Base-by-base conservation (phyloP, 2,329 filamentous ascomycete genomes). In the Cercospora sp. region DNA sequence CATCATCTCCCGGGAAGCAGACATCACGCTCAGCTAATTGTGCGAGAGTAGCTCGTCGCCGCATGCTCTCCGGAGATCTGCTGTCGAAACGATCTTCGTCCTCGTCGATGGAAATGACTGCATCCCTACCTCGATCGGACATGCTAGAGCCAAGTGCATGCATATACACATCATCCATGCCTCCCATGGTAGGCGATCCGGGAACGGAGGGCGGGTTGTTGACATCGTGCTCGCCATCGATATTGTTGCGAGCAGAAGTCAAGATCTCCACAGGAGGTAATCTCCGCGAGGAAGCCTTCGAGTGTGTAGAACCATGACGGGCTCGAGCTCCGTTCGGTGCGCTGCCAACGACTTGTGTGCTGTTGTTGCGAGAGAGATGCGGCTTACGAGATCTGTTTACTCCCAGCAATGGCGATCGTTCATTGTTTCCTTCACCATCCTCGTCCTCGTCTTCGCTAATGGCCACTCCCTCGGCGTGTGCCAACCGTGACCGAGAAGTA, bases 11-110 rank as follows among this genome's bases (percentile, higher is more conserved):
- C 0, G 94, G 94, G 75, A 97, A 97, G 81, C 95, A 97, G 0
- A 98, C 94, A 80, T 98, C 95, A 72, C 91, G 91, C 74, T 95
- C 89, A 0, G 89, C 91, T 10, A 89, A 85, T 12, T 90, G 79
- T 12, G 85, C 84, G 71, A 89, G 85, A 5, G 87, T 89, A 66
- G 73, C n/a, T 76, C 79, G 83, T 70, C 73, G 81, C 69, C 77
- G 78, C 73, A 68, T 77, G 78, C 79, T 31, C 79, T 83, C 64
- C 0, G 76, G 73, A 3, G 82, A 80, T 3, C 81, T 78, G 18
- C 79, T 81, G n/a, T 72, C 71, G 71, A 67, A 70, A 28, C 72
- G 65, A 16, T 63, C 63, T 30, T 74, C 70, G 31, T 79, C 77
- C 36, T 79, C 79, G 64, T 84, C 83, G 53, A 86, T 85, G 70